Conservation (phyloP, 352 stramenopile species). For the Thraustochytrium sp. region DNA sequence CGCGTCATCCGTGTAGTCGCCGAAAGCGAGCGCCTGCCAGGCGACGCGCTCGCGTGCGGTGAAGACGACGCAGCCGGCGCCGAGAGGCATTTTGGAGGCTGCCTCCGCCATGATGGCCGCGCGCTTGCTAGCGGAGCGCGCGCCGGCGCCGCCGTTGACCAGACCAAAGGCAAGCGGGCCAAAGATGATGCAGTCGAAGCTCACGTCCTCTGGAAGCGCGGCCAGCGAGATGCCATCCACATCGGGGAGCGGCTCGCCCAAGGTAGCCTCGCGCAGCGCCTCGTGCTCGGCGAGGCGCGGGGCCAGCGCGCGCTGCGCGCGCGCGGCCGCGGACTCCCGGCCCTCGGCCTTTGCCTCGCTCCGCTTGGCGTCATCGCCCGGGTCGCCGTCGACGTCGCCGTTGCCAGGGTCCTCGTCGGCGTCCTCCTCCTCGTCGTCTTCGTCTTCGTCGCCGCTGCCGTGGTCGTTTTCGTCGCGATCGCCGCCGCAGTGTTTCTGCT, state of each 20-base stretch:
- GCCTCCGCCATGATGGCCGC: not conserved
- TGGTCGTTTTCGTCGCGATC: too few relatives aligned
- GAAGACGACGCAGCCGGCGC: not conserved
- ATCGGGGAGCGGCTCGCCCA: not conserved
- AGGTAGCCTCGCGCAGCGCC: not conserved
- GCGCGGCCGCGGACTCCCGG: not conserved
- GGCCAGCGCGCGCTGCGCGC: not conserved
- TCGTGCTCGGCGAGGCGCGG: not conserved
- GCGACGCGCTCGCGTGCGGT: not conserved
- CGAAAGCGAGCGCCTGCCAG: not conserved
- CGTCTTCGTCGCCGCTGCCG: not conserved
- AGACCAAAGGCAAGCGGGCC: slow-evolving; percentile 27
- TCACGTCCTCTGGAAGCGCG: not conserved
- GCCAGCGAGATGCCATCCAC: not conserved
- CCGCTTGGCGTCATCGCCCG: too few relatives aligned
- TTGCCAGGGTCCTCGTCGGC: not conserved
- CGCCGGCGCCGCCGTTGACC: not conserved
- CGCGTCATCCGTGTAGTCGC: not conserved
- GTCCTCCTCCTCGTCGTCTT: not conserved
- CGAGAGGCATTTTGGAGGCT: not conserved
- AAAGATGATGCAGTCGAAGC: slow-evolving; percentile 11
- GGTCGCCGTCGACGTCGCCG: not conserved
- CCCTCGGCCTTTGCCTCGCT: not conserved
- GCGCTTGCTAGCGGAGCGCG: not conserved
- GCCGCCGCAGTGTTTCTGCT: not conserved